A percentile compares a stretch with the other conserved stretches of the same genome.
These are phyloP conservation scores for Arctium minus DNA, from an alignment of 129 eudicot genomes.

Conservation along the genomic window DNA sequence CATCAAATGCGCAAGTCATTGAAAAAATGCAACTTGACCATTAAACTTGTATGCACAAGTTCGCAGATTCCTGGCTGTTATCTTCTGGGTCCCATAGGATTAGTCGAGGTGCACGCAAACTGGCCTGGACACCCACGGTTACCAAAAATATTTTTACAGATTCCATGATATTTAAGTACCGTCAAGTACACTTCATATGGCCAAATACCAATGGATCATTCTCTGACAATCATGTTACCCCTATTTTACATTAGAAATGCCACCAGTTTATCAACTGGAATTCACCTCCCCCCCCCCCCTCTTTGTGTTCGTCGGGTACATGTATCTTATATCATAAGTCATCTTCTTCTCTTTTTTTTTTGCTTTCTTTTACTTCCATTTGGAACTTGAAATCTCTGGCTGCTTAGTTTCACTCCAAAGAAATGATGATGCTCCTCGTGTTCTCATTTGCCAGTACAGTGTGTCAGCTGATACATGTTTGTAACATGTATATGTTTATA, in stretches of 20 bases:
- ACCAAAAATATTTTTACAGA: too few species aligned
- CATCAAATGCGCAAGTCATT: too few species aligned
- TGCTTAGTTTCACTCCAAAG: not conserved
- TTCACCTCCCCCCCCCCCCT: not conserved
- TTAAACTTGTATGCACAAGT: too few species aligned
- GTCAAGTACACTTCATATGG: not conserved
- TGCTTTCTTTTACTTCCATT: not conserved
- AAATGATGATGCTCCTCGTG: not conserved
- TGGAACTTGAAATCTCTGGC: not conserved
- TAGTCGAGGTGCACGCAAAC: too few species aligned
- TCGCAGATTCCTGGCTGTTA: too few species aligned
- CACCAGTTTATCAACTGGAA: not conserved
- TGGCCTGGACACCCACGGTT: too few species aligned
- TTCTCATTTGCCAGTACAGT: not conserved
- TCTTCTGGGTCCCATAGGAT: too few species aligned
- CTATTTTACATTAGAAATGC: not conserved
- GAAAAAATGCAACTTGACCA: too few species aligned
- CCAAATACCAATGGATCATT: not conserved
- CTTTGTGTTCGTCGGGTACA: not conserved
- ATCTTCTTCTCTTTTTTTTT: too few species aligned
- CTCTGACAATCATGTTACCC: not conserved
- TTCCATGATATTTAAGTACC: not conserved
- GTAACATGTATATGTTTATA: not conserved
- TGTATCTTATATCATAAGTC: not conserved
- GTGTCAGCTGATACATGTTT: conserved; percentile 2